These are phyloP conservation scores for Saturnispora galanensis DNA, from an alignment of 805 yeast genomes.

Conservation along the genomic window DNA sequence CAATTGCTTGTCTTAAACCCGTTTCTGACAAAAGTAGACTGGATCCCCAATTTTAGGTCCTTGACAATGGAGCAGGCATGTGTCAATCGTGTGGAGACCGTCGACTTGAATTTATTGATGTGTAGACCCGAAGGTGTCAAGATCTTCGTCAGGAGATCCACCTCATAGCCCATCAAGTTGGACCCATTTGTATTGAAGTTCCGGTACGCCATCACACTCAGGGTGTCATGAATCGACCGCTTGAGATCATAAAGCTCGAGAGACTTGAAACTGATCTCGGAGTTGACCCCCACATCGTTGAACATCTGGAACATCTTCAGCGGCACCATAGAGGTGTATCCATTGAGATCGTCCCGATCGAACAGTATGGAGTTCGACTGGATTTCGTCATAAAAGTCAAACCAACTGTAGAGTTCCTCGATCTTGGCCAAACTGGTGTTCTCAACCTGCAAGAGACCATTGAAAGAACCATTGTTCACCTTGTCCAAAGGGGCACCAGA, in stretches of 20 bases:
- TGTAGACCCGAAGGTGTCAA: slow-evolving; percentile 4
- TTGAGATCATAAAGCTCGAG: slow-evolving; percentile 33
- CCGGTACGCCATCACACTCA: slow-evolving; percentile 20
- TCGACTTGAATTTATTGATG: background rate
- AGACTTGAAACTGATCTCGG: slow-evolving; percentile 16
- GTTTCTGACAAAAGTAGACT: too few species aligned
- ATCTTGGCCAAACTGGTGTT: slow-evolving; percentile 48
- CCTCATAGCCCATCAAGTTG: slow-evolving; percentile 22
- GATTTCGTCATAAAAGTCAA: slow-evolving; percentile 58
- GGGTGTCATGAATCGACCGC: slow-evolving; percentile 26
- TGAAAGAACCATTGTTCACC: slow-evolving; percentile 64
- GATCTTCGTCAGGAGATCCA: slow-evolving; percentile 8
- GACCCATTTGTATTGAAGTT: slow-evolving; percentile 17
- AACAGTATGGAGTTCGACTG: slow-evolving; percentile 37
- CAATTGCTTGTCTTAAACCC: too few species aligned
- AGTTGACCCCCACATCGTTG: slow-evolving; percentile 40
- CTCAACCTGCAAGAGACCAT: slow-evolving; percentile 42
- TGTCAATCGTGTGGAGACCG: too few species aligned
- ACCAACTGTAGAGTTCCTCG: slow-evolving; percentile 61
- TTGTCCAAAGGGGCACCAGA: slow-evolving; percentile 46
- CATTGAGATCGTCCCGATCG: slow-evolving; percentile 25
- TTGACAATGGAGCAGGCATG: too few species aligned
- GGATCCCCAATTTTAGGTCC: too few species aligned
- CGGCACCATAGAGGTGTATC: slow-evolving; percentile 46
- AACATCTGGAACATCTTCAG: slow-evolving; percentile 56